Evolutionary conservation across 73 alveolate species (phyloP).

Genomic region (Effrenium voratum): DNA sequence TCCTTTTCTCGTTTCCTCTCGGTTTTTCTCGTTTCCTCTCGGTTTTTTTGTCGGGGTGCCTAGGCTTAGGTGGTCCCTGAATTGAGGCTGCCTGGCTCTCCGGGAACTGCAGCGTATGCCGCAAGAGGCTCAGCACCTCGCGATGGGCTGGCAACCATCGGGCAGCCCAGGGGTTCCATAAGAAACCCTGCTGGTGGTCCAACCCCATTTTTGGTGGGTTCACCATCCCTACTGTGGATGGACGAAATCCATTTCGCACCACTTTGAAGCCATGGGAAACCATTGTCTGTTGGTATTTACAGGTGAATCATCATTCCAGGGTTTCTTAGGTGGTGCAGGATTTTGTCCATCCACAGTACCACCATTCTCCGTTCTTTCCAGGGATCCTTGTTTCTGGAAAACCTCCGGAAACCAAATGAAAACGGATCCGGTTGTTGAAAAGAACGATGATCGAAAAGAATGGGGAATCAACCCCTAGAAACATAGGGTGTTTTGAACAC

Average conservation of each 20-base stretch:
- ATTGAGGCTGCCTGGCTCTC: conserved; percentile 55
- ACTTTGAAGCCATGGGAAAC: not conserved
- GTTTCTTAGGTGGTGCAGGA: too few relatives aligned
- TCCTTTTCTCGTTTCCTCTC: not conserved
- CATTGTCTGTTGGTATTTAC: not conserved
- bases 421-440: too few relatives aligned
- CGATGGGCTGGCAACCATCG: not conserved
- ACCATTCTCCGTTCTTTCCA: too few relatives aligned
- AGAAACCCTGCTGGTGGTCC: too few relatives aligned
- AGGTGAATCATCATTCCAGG: too few relatives aligned
- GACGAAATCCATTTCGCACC: not conserved
- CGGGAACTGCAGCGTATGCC: conserved; percentile 74
- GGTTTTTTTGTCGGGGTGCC: not conserved
- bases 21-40: not conserved
- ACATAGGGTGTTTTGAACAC: too few relatives aligned
- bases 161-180: not conserved
- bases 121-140: conserved; percentile 64
- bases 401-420: too few relatives aligned
- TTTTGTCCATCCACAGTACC: too few relatives aligned
- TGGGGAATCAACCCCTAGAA: too few relatives aligned
- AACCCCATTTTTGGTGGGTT: too few relatives aligned
- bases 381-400: too few relatives aligned
- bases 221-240: not conserved
- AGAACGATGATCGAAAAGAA: too few relatives aligned
- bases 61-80: not conserved